Base-by-base conservation (phyloP, 352 stramenopile species). In the Phytophthora pinifolia region DNA sequence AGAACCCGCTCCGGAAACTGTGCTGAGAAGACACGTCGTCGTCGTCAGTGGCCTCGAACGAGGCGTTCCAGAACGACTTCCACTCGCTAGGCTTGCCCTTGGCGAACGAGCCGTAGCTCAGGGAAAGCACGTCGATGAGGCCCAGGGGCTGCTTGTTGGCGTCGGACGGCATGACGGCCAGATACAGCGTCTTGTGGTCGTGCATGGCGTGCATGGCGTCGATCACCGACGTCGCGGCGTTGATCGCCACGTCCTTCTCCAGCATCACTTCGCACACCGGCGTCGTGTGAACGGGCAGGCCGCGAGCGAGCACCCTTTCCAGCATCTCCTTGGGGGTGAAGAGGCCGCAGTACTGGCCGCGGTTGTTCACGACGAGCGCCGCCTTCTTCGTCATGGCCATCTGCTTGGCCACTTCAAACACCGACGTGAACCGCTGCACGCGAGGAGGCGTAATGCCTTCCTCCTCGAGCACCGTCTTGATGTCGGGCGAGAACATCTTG, bases 271-370 rank as follows among this genome's bases (percentile, higher is more conserved):
- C 85, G 41, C 73, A 92, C 35, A 99, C 91, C 0, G 83, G 72
- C 36, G 95, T 99, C 3, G 79, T 93, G 57, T 98, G 82, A 15
- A 98, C 83, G 9, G 90, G 86, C 8, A 98, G 74, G 31, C 91
- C 89, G 45, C 93, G 96, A 1, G 96, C 90, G 22, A 99, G 73
- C 22, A 98, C 96, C 43, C 96, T 92, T 44, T 93, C 93, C 51
- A 99, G 88, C 88, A 99, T 95, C 67, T 99, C 94, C 67, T 98
- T 98, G 18, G 97, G 97, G 0, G 96, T 98, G 62, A 99, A 98
- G 60, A 99, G 85, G 33, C 97, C 97, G 55, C 98, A 89, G 47
- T 98, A 93, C 59, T 97, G 79, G 0, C 86, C 86, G 31, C 90
- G 78, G 62, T 96, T 95, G 52, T 97, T 94, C 18, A 98, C 92